Evolutionary conservation across 768 basidiomycete genomes (phyloP).

Genomic region (Hypholoma fasciculare): DNA sequence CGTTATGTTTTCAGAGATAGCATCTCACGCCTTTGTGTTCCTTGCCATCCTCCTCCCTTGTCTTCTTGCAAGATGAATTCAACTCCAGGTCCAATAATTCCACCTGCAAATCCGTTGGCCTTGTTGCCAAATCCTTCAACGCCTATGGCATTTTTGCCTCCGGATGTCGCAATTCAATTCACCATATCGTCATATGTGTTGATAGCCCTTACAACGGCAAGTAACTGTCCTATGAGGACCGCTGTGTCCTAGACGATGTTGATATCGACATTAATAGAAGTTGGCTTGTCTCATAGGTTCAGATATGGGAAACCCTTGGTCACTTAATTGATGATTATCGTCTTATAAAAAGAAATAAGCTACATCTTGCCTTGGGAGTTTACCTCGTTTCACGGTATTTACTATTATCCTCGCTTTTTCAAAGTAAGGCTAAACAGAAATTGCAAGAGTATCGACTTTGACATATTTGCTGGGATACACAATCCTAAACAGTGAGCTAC

Average conservation of each 20-base stretch:
- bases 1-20: too few relatives aligned
- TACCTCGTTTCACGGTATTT: slow-evolving; percentile 4
- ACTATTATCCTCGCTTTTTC: too few relatives aligned
- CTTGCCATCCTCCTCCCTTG: too few relatives aligned
- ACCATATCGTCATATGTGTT: slow-evolving; percentile 2
- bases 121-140: slow-evolving; percentile 7
- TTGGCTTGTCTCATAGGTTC: background rate
- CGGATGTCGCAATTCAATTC: slow-evolving; percentile 3
- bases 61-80: too few relatives aligned
- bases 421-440: too few relatives aligned
- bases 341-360: background rate
- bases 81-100: too few relatives aligned
- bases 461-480: slow-evolving; percentile 2
- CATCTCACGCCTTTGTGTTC: too few relatives aligned
- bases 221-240: background rate
- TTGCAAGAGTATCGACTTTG: slow-evolving; percentile 3
- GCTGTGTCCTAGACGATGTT: too few relatives aligned
- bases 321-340: slow-evolving; percentile 2
- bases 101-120: background rate
- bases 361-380: background rate
- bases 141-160: slow-evolving; percentile 13
- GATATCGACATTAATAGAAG: too few relatives aligned
- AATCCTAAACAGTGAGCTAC: slow-evolving; percentile 6
- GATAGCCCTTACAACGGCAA: slow-evolving; percentile 3
- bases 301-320: slow-evolving; percentile 11